Conservation (phyloP, 2,329 filamentous ascomycete species). For the Xenoacremonium recifei region DNA sequence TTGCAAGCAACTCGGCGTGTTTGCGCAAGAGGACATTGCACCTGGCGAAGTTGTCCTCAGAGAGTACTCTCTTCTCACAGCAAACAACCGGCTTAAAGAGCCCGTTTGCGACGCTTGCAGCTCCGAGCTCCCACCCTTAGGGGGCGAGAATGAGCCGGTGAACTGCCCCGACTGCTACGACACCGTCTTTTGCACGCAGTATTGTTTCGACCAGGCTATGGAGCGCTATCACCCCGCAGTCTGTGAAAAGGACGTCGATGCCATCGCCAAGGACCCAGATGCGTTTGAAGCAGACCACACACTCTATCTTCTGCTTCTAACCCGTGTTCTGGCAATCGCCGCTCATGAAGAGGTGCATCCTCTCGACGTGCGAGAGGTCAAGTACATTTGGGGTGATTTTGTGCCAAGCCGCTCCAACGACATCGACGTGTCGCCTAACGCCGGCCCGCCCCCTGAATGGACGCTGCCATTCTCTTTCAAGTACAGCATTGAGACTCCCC, state of each 20-base stretch:
- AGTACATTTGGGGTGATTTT: constrained; percentile 70
- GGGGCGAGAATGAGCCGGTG: constrained; percentile 44
- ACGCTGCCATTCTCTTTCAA: constrained; percentile 78
- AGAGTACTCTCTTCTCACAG: constrained; percentile 84
- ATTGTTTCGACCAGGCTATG: constrained; percentile 57
- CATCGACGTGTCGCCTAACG: constrained; percentile 51
- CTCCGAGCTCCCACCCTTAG: constrained; percentile 63
- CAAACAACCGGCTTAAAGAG: constrained; percentile 84
- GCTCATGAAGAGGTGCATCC: constrained; percentile 60
- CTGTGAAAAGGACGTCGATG: constrained; percentile 65
- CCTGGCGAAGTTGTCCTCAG: constrained; percentile 74
- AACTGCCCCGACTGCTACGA: constrained; percentile 62
- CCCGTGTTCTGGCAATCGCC: constrained; percentile 62
- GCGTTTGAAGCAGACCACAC: constrained; percentile 59
- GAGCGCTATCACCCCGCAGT: constrained; percentile 62
- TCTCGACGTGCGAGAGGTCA: constrained; percentile 62
- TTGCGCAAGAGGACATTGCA: constrained; percentile 77
- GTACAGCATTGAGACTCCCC: constrained; percentile 69
- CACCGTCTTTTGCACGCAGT: constrained; percentile 63
- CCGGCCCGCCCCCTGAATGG: constrained; percentile 58
- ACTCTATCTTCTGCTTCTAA: constrained; percentile 61
- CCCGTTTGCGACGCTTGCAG: constrained; percentile 89
- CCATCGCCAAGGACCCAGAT: constrained; percentile 62
- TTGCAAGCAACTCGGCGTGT: constrained; percentile 81
- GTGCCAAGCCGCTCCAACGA: constrained; percentile 51